Evolutionary conservation across 257 asterid genomes (phyloP).

Genomic region (Paraleonurus japonicus): DNA sequence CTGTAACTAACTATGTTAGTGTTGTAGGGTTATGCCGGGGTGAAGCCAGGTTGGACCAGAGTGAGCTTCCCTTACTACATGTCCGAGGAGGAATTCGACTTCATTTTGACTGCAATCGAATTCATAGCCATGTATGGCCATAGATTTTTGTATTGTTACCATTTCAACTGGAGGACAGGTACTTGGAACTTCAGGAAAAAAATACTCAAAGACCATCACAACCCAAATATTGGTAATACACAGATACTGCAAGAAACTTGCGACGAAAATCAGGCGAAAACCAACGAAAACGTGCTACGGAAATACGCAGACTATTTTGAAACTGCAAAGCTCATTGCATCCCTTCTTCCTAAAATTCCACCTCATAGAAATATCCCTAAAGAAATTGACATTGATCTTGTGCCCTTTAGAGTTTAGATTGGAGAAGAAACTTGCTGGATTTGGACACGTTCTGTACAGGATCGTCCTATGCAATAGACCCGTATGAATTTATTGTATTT

Average conservation of each 20-base stretch:
- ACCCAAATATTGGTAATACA: background rate
- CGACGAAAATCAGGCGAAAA: background rate
- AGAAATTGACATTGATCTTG: slow-evolving; percentile 41
- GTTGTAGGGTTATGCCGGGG: slow-evolving; percentile 56
- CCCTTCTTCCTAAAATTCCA: slow-evolving; percentile 49
- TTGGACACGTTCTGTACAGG: too few relatives aligned
- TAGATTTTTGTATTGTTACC: slow-evolving; percentile 51
- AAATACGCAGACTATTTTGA: slow-evolving; percentile 44
- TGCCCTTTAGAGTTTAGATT: slow-evolving; percentile 39
- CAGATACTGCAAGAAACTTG: slow-evolving; percentile 16
- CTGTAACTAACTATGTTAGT: too few relatives aligned
- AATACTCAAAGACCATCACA: slow-evolving; percentile 4
- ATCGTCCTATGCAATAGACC: too few relatives aligned
- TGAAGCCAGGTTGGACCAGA: slow-evolving; percentile 82
- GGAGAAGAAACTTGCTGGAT: too few relatives aligned
- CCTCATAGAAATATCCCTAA: slow-evolving; percentile 41
- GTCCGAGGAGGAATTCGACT: slow-evolving; percentile 63
- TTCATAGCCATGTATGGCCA: slow-evolving; percentile 64
- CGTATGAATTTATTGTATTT: too few relatives aligned
- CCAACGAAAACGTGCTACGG: slow-evolving; percentile 13
- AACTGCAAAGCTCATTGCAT: slow-evolving; percentile 47
- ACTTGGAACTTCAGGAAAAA: slow-evolving; percentile 55
- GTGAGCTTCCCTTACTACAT: slow-evolving; percentile 74
- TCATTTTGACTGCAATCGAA: slow-evolving; percentile 52
- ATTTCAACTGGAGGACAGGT: slow-evolving; percentile 59